Percentiles rank a stretch among this genome's conserved stretches.
These are phyloP conservation scores for Pilatotrama ljubarskyi DNA, from an alignment of 768 basidiomycete species.

Conservation along the genomic window DNA sequence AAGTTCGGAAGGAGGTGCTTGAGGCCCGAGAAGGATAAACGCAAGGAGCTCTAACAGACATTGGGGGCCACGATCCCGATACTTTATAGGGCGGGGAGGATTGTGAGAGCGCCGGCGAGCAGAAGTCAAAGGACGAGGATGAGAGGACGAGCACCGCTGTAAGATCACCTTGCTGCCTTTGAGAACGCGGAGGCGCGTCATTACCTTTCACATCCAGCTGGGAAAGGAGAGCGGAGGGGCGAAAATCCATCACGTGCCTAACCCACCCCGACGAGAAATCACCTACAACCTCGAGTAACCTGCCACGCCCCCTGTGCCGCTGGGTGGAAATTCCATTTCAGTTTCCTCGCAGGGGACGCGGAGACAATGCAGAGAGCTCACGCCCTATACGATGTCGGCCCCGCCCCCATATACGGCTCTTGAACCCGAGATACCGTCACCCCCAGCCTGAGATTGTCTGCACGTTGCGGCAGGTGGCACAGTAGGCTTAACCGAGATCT, in stretches of 20 bases:
- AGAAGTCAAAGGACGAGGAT: constrained; percentile 16
- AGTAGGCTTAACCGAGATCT: not conserved
- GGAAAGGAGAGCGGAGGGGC: not conserved
- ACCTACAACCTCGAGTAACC: not conserved
- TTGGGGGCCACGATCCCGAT: not conserved
- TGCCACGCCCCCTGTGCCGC: not conserved
- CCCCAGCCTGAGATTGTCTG: too few relatives aligned
- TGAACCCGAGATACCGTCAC: not conserved
- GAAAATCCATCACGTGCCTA: constrained; percentile 1
- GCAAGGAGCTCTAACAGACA: not conserved
- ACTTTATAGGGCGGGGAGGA: constrained; percentile 7
- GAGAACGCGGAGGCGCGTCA: not conserved
- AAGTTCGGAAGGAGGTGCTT: not conserved
- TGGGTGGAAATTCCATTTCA: not conserved
- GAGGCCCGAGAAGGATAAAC: constrained; percentile 2
- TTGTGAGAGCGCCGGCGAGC: constrained; percentile 5
- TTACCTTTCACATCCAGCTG: not conserved
- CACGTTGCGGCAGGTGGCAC: not conserved
- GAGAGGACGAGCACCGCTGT: not conserved
- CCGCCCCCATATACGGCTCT: not conserved
- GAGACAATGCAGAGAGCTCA: constrained; percentile 10
- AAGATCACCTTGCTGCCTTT: constrained; percentile 6
- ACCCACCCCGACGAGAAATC: constrained; percentile 1
- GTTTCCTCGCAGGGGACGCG: not conserved
- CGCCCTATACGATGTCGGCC: constrained; percentile 2